Percentiles rank a stretch among this genome's conserved stretches.
Conservation (phyloP, 768 basidiomycete species). For the Xerocomellus amylosporus region DNA sequence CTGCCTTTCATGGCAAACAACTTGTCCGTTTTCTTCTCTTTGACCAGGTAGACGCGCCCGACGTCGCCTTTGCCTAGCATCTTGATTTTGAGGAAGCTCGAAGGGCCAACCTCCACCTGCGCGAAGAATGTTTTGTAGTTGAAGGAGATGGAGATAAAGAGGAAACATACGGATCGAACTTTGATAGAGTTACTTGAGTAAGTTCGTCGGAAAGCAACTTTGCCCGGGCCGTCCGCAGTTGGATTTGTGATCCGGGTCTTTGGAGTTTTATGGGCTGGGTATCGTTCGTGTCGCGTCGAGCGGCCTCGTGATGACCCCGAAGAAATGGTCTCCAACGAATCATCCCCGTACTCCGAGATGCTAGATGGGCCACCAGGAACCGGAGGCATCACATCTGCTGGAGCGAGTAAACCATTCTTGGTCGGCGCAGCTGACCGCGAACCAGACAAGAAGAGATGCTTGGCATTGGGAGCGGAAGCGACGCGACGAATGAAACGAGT, state of each 20-base stretch:
- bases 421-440: conserved; percentile 59
- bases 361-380: conserved; percentile 47
- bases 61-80: conserved; percentile 99
- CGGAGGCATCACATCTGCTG: conserved; percentile 58
- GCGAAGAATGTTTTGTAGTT: conserved; percentile 2
- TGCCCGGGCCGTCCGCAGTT: conserved; percentile 48
- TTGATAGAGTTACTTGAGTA: conserved; percentile 99
- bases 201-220: conserved; percentile 82
- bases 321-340: conserved; percentile 76
- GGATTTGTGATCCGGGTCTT: conserved; percentile 49
- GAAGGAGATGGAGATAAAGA: not conserved
- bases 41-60: conserved; percentile 95
- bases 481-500: conserved; percentile 92
- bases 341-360: conserved; percentile 57
- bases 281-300: conserved; percentile 41
- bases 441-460: conserved; percentile 73
- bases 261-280: conserved; percentile 23
- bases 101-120: conserved; percentile 91
- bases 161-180: conserved; percentile 67
- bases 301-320: conserved; percentile 68
- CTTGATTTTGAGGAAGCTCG: conserved; percentile 94
- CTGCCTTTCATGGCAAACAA: conserved; percentile 99
- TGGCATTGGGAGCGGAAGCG: conserved; percentile 95
- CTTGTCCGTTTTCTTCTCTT: conserved; percentile 96
- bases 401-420: conserved; percentile 77